A percentile compares a stretch with the other conserved stretches of the same genome.
These are phyloP conservation scores for Trichophyton rubrum DNA, from an alignment of 2,329 filamentous ascomycete species.

Conservation along the genomic window DNA sequence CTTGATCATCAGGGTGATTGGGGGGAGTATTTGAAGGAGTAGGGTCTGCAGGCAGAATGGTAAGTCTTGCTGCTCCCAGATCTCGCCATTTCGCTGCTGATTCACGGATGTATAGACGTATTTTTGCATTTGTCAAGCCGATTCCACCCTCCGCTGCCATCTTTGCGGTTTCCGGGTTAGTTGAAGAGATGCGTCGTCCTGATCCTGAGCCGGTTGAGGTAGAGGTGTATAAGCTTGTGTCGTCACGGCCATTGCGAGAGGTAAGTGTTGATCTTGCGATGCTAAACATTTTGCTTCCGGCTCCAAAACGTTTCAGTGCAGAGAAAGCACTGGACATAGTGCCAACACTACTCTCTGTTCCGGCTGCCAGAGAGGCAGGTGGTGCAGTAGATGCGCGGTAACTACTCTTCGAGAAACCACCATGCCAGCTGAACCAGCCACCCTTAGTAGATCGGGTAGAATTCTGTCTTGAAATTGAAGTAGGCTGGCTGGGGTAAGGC, in stretches of 20 bases:
- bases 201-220: slow-evolving; percentile 39
- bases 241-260: slow-evolving; percentile 42
- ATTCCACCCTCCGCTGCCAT: slow-evolving; percentile 50
- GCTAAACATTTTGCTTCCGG: slow-evolving; percentile 64
- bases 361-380: slow-evolving; percentile 43
- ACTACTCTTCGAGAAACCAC: slow-evolving; percentile 38
- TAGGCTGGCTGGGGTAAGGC: slow-evolving; percentile 43
- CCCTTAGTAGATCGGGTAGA: slow-evolving; percentile 31
- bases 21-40: slow-evolving; percentile 30
- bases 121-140: slow-evolving; percentile 58
- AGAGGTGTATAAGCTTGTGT: slow-evolving; percentile 45
- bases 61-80: slow-evolving; percentile 70
- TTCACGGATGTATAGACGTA: slow-evolving; percentile 72
- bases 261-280: slow-evolving; percentile 65
- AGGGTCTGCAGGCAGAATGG: slow-evolving; percentile 52
- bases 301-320: slow-evolving; percentile 61
- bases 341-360: slow-evolving; percentile 63
- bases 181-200: neutral
- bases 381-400: slow-evolving; percentile 46
- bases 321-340: slow-evolving; percentile 69
- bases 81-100: slow-evolving; percentile 74
- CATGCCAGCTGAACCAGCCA: slow-evolving; percentile 36
- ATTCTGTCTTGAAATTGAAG: slow-evolving; percentile 38
- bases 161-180: slow-evolving; percentile 38
- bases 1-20: slow-evolving; percentile 39